phyloP scores from a whole-genome alignment of 352 stramenopile species.

The Aphanomyces astaci region DNA sequence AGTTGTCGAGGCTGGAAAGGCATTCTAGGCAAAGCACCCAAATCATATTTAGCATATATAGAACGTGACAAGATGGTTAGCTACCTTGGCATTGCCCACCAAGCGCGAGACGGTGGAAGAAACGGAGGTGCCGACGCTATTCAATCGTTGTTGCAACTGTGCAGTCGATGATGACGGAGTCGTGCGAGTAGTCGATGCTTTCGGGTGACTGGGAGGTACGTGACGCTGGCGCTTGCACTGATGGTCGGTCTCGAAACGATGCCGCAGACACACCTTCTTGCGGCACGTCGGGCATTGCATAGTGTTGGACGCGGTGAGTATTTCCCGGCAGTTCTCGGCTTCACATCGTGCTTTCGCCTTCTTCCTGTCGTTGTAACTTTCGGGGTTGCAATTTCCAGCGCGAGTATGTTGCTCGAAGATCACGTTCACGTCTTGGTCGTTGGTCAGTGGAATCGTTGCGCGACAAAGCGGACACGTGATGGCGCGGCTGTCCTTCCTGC shows the following conservation, averaged over 20 bases:
- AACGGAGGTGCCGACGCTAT: constrained; percentile 10
- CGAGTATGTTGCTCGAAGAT: constrained; percentile 69
- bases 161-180: neutral
- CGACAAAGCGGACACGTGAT: constrained; percentile 65
- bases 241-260: constrained; percentile 73
- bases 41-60: too few species aligned
- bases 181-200: neutral
- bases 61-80: neutral
- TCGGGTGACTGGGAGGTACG: neutral
- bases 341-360: constrained; percentile 65
- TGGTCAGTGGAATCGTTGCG: constrained; percentile 57
- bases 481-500: constrained; percentile 56
- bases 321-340: constrained; percentile 45
- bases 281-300: constrained; percentile 61
- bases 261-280: constrained; percentile 63
- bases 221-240: constrained; percentile 37
- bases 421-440: constrained; percentile 60
- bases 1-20: constrained; percentile 13
- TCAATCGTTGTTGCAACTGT: constrained; percentile 23
- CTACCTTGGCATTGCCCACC: constrained; percentile 42
- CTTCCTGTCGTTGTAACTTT: constrained; percentile 33
- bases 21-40: too few species aligned
- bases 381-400: constrained; percentile 28
- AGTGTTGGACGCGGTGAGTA: constrained; percentile 60
- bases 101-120: constrained; percentile 35